These are phyloP conservation scores for Gaeumannomyces sp. DNA, from an alignment of 2,329 filamentous ascomycete genomes.

Conservation along the genomic window DNA sequence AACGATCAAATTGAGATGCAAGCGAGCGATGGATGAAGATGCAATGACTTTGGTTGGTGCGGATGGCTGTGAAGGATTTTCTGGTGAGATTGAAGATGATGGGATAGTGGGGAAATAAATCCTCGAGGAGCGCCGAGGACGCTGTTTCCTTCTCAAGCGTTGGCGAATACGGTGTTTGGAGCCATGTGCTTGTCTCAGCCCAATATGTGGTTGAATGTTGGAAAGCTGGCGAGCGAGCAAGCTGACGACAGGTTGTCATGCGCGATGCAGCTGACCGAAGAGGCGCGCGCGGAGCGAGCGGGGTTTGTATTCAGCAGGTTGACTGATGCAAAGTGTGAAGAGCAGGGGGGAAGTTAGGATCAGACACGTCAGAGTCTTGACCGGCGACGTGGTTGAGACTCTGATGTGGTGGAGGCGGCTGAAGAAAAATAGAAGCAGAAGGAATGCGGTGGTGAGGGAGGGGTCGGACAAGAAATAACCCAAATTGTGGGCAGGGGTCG, in stretches of 20 bases:
- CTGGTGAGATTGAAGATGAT: too few species aligned
- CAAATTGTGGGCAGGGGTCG: too few species aligned
- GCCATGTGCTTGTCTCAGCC: not conserved
- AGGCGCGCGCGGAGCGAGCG: too few species aligned
- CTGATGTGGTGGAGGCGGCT: not conserved
- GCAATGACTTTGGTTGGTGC: too few species aligned
- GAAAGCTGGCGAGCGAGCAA: not conserved
- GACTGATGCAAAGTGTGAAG: not conserved
- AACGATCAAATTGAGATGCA: too few species aligned
- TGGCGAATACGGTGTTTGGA: not conserved
- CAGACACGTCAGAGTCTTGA: not conserved
- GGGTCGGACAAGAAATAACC: too few species aligned
- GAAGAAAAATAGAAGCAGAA: not conserved
- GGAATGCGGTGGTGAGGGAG: not conserved
- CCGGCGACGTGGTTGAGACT: not conserved
- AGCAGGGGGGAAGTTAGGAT: not conserved
- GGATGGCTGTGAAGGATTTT: too few species aligned
- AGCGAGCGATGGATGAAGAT: too few species aligned
- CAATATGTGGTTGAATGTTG: not conserved
- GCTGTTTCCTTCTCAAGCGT: not conserved
- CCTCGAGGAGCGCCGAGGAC: not conserved
- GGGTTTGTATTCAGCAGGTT: not conserved
- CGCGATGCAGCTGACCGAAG: too few species aligned
- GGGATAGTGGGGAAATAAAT: not conserved
- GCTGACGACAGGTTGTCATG: not conserved